phyloP scores from a whole-genome alignment of 352 stramenopile species.

The Globisporangium spiculum region DNA sequence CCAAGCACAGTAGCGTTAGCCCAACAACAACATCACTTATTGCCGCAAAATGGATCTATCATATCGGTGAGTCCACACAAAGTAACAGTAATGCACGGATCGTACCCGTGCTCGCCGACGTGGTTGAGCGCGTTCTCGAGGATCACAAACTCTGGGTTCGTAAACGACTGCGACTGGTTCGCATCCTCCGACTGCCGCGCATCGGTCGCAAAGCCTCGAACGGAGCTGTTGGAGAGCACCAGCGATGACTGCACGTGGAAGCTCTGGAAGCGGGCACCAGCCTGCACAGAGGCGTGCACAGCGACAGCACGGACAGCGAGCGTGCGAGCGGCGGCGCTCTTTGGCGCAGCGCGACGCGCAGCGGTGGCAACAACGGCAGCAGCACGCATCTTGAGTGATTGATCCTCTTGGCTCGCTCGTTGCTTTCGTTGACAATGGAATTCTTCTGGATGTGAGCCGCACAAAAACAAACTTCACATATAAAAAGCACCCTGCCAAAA shows the following conservation, averaged over 20 bases:
- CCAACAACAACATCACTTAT: constrained; percentile 8
- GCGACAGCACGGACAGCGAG: too few species aligned
- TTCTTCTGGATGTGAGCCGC: not conserved
- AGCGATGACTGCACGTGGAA: not conserved
- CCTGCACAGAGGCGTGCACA: not conserved
- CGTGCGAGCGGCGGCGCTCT: not conserved
- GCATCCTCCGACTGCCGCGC: not conserved
- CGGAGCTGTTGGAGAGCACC: not conserved
- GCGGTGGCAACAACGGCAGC: not conserved
- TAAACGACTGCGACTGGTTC: constrained; percentile 11
- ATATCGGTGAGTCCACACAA: not conserved
- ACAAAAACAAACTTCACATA: not conserved
- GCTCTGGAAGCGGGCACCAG: not conserved
- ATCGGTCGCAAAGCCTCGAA: constrained; percentile 1
- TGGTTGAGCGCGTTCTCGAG: constrained; percentile 50
- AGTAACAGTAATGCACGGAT: not conserved
- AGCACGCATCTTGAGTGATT: constrained; percentile 4
- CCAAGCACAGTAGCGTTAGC: constrained; percentile 10
- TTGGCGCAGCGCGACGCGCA: not conserved
- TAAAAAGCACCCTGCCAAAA: not conserved
- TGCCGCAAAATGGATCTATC: not conserved
- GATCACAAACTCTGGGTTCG: constrained; percentile 50
- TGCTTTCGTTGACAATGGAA: not conserved
- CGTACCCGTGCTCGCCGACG: constrained; percentile 49
- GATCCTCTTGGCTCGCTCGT: not conserved